Percentiles rank a stretch among this genome's conserved stretches.
Conservation (phyloP, 805 yeast species). For the Vanderwaltozyma verrucispora region DNA sequence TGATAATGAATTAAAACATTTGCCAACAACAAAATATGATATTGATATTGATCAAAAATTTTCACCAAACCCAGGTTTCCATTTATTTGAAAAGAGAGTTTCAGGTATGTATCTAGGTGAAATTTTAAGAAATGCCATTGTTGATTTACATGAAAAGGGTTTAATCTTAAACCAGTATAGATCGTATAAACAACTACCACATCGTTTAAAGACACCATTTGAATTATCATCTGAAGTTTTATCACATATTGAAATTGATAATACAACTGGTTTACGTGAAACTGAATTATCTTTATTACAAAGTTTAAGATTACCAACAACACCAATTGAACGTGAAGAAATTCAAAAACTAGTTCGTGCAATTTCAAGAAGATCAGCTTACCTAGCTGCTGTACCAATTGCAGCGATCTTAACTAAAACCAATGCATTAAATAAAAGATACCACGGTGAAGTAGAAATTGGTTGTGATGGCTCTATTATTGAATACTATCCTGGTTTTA, state of each 20-base stretch:
- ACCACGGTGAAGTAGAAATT: slow-evolving; percentile 71
- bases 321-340: slow-evolving; percentile 58
- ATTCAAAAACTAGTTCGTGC: slow-evolving; percentile 73
- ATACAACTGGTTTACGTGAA: slow-evolving; percentile 58
- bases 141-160: slow-evolving; percentile 53
- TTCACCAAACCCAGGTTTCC: slow-evolving; percentile 79
- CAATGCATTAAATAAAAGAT: slow-evolving; percentile 42
- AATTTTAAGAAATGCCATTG: slow-evolving; percentile 59
- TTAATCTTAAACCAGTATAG: slow-evolving; percentile 48
- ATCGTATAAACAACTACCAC: slow-evolving; percentile 33
- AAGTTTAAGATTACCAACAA: slow-evolving; percentile 57
- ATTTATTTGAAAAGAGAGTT: slow-evolving; percentile 86
- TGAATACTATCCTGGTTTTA: slow-evolving; percentile 87
- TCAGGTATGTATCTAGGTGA: slow-evolving; percentile 93
- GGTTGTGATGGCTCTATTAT: slow-evolving; percentile 96
- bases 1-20: slow-evolving; percentile 65
- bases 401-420: slow-evolving; percentile 71
- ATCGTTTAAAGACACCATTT: slow-evolving; percentile 67
- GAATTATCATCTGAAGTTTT: slow-evolving; percentile 69
- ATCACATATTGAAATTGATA: slow-evolving; percentile 79
- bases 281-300: slow-evolving; percentile 60
- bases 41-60: slow-evolving; percentile 48
- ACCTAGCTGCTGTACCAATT: slow-evolving; percentile 76
- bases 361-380: slow-evolving; percentile 78
- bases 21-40: slow-evolving; percentile 79